phyloP scores from a whole-genome alignment of 495 filamentous ascomycete species.

The Podospora didyma region DNA sequence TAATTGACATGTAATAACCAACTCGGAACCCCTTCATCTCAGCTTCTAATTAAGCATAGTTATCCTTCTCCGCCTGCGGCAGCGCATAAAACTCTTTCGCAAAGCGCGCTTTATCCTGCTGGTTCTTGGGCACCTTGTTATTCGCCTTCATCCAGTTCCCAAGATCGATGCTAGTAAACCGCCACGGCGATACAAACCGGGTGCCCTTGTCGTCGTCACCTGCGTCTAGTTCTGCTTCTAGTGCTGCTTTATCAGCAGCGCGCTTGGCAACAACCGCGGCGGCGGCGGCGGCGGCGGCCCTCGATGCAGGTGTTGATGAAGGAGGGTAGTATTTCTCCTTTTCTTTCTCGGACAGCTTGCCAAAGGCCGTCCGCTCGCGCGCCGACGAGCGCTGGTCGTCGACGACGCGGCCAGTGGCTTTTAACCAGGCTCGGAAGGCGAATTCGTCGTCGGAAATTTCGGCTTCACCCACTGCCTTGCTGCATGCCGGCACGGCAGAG shows the following conservation, averaged over 20 bases:
- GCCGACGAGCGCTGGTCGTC: not conserved
- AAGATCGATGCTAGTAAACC: not conserved
- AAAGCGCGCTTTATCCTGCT: not conserved
- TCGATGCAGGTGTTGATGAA: not conserved
- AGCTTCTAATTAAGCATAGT: not conserved
- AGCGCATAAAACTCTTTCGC: not conserved
- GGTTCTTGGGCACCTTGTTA: not conserved
- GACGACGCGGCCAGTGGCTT: not conserved
- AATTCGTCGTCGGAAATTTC: not conserved
- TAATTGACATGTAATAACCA: no score
- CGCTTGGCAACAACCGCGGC: not conserved
- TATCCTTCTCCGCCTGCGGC: not conserved
- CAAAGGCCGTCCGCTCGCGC: not conserved
- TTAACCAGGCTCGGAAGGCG: not conserved
- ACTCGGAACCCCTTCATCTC: no score
- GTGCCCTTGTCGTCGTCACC: not conserved
- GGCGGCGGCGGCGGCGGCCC: no score
- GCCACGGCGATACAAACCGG: not conserved
- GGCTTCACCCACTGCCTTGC: not conserved
- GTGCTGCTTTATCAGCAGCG: not conserved
- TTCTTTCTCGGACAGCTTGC: not conserved
- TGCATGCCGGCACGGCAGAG: not conserved
- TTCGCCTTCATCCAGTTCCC: not conserved
- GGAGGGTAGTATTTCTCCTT: not conserved
- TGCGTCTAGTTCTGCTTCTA: no score